phyloP scores from a whole-genome alignment of 768 basidiomycete genomes.

The Pleurotus salmoneostramineus region DNA sequence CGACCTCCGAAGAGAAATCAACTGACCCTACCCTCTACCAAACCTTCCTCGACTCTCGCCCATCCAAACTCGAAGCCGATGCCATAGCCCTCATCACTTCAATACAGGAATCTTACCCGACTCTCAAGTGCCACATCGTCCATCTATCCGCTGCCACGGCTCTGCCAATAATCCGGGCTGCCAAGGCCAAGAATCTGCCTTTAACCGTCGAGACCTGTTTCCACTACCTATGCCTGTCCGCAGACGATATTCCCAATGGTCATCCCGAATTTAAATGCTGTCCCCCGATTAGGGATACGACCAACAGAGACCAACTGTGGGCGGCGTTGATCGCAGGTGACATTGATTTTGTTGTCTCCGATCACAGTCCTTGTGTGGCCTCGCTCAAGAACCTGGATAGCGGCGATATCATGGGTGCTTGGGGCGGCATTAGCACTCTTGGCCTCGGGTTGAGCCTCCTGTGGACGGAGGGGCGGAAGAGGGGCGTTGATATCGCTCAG shows the following conservation, averaged over 20 bases:
- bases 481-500: constrained; percentile 52
- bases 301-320: constrained; percentile 79
- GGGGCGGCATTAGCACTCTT: constrained; percentile 93
- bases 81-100: constrained; percentile 77
- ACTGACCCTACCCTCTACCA: constrained; percentile 55
- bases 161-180: constrained; percentile 70
- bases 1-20: constrained; percentile 6
- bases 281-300: constrained; percentile 79
- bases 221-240: constrained; percentile 84
- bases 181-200: constrained; percentile 57
- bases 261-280: constrained; percentile 93
- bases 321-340: constrained; percentile 74
- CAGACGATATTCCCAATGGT: constrained; percentile 70
- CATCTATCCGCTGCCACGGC: constrained; percentile 88
- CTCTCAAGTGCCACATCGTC: constrained; percentile 86
- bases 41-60: constrained; percentile 85
- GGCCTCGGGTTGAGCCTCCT: constrained; percentile 86
- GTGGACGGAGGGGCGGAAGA: constrained; percentile 77
- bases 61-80: constrained; percentile 70
- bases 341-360: constrained; percentile 93
- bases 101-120: constrained; percentile 59
- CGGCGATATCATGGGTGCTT: constrained; percentile 84
- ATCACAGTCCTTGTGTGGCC: constrained; percentile 89
- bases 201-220: constrained; percentile 97
- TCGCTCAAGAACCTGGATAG: constrained; percentile 75